Evolutionary conservation across 2,329 filamentous ascomycete genomes (phyloP), one percentile per base, ranked within the genome.

Genomic region (Cladorrhinum sp.): DNA sequence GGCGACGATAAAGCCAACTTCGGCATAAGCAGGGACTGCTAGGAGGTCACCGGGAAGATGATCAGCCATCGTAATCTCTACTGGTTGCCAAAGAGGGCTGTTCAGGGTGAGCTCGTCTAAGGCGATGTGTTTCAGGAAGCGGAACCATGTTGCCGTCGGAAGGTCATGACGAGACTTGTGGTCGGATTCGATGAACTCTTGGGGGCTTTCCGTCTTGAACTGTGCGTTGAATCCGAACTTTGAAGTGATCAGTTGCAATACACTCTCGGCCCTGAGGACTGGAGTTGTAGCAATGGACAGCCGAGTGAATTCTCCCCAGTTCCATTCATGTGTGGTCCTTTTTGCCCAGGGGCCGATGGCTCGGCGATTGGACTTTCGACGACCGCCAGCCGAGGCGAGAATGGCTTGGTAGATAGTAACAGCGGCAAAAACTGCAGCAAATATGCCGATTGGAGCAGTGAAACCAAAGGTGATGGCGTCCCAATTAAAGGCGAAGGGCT

Each of bases 341-440:
- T 18, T 3, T 16, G 57, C 57, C 57, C 57, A 59, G 10, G 50
- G 50, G 9, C 57, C 57, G 30, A 59, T 59, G 16, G 57, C 50
- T 48, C 51, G 39, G 21, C 57, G 50, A 39, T 46, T 59, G n/a
- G 50, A 54, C 20, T 59, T 55, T 23, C 51, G 57, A 20, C 57
- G 57, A 24, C 57, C 57, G 12, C 50, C 50, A 21, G 50, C 57
- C 14, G 57, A 52, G n/a, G 36, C 36, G 1, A 59, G 21, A 36
- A 59, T 8, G n/a, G 57, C 57, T 55, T 59, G 57, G 20, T 54
- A 51, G 24, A 59, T 55, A n/a, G 57, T 36, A 16, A 59, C 24
- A 36, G 23, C 23, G 16, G 57, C 57, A 52, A 55, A 48, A 16
- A 52, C 18, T 18, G 57, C 57, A 21, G 57, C 57, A 28, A 51